Percentiles rank a stretch among this genome's conserved stretches.
Evolutionary conservation across 2,329 filamentous ascomycete genomes (phyloP).

Genomic region (Trichoderma sp.): DNA sequence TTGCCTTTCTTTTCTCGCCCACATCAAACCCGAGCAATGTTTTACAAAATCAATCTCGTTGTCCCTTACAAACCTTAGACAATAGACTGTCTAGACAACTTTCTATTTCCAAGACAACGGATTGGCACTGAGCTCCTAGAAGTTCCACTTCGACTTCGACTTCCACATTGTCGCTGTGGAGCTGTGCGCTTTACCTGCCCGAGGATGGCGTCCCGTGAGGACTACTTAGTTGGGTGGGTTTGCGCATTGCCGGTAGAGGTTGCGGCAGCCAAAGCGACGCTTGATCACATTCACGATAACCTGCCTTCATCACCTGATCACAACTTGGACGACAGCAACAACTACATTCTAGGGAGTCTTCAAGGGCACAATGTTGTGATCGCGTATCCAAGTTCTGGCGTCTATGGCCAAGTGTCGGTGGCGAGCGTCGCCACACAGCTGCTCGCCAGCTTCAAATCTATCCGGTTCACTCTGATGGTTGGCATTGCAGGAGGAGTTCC

Average conservation of each 20-base stretch:
- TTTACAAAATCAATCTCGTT: neutral
- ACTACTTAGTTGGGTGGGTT: conserved; percentile 7
- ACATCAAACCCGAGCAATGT: conserved; percentile 1
- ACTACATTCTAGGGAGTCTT: neutral
- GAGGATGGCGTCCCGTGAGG: neutral
- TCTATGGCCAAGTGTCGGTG: neutral
- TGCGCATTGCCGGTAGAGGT: conserved; percentile 7
- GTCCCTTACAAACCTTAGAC: neutral
- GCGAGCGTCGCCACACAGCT: neutral
- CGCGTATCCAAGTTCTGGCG: neutral
- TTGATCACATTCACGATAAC: neutral
- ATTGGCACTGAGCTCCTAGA: neutral
- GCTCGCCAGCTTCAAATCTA: neutral
- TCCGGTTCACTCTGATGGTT: neutral
- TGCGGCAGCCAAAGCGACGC: conserved; percentile 1
- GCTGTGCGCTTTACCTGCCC: neutral
- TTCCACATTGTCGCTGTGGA: neutral
- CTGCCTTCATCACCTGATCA: neutral
- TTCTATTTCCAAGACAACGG: neutral
- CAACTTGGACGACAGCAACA: neutral
- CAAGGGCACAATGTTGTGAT: conserved; percentile 8
- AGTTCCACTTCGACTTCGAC: neutral
- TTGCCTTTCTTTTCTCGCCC: neutral
- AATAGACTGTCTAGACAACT: neutral
- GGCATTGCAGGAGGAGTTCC: conserved; percentile 1